Percentiles rank a stretch among this genome's conserved stretches.
phyloP scores from a whole-genome alignment of 1,284 basidiomycete species.

The Stygiomarasmius scandens region DNA sequence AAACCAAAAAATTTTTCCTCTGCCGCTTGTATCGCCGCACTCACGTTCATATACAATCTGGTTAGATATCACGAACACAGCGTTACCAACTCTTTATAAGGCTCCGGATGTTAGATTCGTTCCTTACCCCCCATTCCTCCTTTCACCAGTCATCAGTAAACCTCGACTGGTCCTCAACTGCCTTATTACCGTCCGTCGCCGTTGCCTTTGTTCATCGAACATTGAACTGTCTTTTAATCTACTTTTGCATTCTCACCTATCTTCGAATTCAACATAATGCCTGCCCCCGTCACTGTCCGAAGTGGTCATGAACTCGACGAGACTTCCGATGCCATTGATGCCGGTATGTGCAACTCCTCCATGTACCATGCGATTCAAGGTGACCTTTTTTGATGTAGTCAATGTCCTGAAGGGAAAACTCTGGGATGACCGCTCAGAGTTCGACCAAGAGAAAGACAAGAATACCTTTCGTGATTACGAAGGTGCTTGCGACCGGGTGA shows the following conservation, averaged over 20 bases:
- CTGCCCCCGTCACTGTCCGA: conserved; percentile 5
- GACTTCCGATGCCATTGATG: conserved; percentile 77
- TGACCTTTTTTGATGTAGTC: too few relatives aligned
- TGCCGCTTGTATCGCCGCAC: not conserved
- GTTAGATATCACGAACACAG: too few relatives aligned
- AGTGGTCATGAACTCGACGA: conserved; percentile 53
- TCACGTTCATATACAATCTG: too few relatives aligned
- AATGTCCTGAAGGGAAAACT: conserved; percentile 65
- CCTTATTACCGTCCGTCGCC: too few relatives aligned
- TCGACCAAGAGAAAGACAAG: conserved; percentile 83
- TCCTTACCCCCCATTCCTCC: too few relatives aligned
- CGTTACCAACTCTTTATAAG: too few relatives aligned
- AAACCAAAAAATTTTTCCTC: conserved; percentile 1
- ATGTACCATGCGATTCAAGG: too few relatives aligned
- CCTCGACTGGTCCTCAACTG: too few relatives aligned
- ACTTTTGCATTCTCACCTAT: not conserved
- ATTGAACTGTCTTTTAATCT: not conserved
- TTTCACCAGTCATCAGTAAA: too few relatives aligned
- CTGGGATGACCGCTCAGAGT: conserved; percentile 66
- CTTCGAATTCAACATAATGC: conserved; percentile 1
- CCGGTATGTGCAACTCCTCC: conserved; percentile 45
- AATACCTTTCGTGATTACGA: conserved; percentile 72
- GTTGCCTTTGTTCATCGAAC: too few relatives aligned
- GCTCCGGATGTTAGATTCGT: too few relatives aligned
- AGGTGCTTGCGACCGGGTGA: conserved; percentile 85